phyloP scores from a whole-genome alignment of 768 basidiomycete genomes.

The Mycena maculata region DNA sequence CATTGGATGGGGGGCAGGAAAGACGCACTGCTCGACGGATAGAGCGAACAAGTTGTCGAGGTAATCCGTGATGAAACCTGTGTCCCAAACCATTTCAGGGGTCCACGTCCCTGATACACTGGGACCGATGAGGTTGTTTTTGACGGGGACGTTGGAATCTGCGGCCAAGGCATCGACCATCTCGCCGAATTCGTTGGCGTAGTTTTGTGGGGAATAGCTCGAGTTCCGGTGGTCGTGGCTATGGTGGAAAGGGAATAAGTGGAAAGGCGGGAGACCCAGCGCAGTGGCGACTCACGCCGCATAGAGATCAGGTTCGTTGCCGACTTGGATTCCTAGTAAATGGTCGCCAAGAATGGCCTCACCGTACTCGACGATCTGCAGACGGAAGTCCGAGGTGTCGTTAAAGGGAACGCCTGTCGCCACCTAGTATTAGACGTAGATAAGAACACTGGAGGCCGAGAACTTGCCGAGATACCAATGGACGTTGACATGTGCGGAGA shows the following conservation, averaged over 20 bases:
- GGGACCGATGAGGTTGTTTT: constrained; percentile 56
- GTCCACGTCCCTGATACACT: constrained; percentile 51
- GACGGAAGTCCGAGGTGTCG: constrained; percentile 15
- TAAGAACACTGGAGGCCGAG: too few relatives aligned
- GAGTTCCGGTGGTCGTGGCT: constrained; percentile 27
- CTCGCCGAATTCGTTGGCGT: constrained; percentile 44
- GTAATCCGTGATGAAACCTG: constrained; percentile 51
- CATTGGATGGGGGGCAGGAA: not conserved
- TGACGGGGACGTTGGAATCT: constrained; percentile 38
- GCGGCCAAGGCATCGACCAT: constrained; percentile 48
- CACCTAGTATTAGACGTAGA: not conserved
- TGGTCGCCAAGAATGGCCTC: constrained; percentile 26
- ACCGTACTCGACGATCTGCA: constrained; percentile 9
- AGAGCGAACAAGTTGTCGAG: constrained; percentile 44
- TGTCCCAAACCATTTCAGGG: constrained; percentile 49
- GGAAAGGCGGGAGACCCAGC: not conserved
- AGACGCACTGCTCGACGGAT: constrained; percentile 55
- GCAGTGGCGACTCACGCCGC: constrained; percentile 37
- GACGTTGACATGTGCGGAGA: constrained; percentile 54
- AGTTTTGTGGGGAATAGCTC: constrained; percentile 20
- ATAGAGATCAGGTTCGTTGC: constrained; percentile 74
- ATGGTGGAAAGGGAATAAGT: not conserved
- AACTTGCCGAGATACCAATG: constrained; percentile 59
- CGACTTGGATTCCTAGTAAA: constrained; percentile 41
- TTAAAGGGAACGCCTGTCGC: constrained; percentile 28